phyloP scores from a whole-genome alignment of 176 grass and related monocot species.

The Coix lacrymajobi region DNA sequence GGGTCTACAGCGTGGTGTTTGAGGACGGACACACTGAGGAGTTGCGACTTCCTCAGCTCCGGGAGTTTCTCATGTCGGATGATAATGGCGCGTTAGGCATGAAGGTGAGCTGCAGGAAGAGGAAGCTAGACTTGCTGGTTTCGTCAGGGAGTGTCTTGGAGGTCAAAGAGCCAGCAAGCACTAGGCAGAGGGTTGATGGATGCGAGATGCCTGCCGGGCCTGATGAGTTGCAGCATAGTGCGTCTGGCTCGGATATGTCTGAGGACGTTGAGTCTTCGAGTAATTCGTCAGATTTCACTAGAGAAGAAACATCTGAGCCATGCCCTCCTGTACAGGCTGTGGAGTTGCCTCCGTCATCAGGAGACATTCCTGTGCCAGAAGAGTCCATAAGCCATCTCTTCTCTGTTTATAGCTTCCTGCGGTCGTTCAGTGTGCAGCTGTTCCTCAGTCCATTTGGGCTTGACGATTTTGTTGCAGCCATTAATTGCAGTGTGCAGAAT shows the following conservation, averaged over 20 bases:
- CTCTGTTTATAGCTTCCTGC: conserved; percentile 86
- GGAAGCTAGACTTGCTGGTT: conserved; percentile 75
- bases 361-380: conserved; percentile 65
- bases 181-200: conserved; percentile 44
- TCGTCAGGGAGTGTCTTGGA: conserved; percentile 22
- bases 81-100: conserved; percentile 50
- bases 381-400: conserved; percentile 70
- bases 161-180: conserved; percentile 26
- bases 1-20: conserved; percentile 32
- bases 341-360: conserved; percentile 70
- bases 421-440: conserved; percentile 80
- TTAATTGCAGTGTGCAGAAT: conserved; percentile 70
- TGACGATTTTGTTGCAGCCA: conserved; percentile 80
- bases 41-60: conserved; percentile 39
- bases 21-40: conserved; percentile 53
- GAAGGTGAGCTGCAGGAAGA: conserved; percentile 85
- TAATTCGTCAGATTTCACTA: conserved; percentile 60
- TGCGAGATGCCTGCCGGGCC: conserved; percentile 22
- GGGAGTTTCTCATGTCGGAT: conserved; percentile 16
- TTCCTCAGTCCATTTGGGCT: conserved; percentile 86
- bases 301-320: conserved; percentile 27
- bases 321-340: conserved; percentile 30
- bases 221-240: conserved; percentile 24
- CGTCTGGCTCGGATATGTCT: conserved; percentile 47
- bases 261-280: conserved; percentile 73